Percentiles rank a stretch among this genome's conserved stretches.
phyloP scores from a whole-genome alignment of 768 basidiomycete species.

The Serendipita sp. region DNA sequence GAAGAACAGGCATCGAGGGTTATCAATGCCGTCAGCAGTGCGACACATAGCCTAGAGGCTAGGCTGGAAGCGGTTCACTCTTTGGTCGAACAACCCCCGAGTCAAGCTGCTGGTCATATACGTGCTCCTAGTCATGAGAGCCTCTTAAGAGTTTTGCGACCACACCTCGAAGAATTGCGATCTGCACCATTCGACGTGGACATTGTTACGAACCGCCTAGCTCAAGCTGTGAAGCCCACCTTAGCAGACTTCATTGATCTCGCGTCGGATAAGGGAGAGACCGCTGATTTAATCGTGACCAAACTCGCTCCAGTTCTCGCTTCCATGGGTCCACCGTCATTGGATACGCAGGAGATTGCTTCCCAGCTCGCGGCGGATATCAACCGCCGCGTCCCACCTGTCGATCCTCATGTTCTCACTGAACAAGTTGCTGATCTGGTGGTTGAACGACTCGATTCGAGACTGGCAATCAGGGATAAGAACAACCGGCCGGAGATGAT shows the following conservation, averaged over 20 bases:
- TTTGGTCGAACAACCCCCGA: not conserved
- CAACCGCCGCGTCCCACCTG: constrained; percentile 50
- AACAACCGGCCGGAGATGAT: constrained; percentile 9
- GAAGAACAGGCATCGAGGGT: constrained; percentile 45
- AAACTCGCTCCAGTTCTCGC: constrained; percentile 45
- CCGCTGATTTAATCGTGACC: constrained; percentile 65
- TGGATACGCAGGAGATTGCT: constrained; percentile 42
- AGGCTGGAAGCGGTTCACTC: constrained; percentile 35
- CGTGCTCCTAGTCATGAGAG: constrained; percentile 4
- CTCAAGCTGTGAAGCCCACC: constrained; percentile 77
- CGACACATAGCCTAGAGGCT: constrained; percentile 40
- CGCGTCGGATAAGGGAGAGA: constrained; percentile 77
- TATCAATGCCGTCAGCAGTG: constrained; percentile 41
- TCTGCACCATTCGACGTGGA: constrained; percentile 66
- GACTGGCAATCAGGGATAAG: constrained; percentile 62
- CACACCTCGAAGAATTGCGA: constrained; percentile 43
- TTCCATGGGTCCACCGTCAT: constrained; percentile 17
- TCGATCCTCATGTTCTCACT: constrained; percentile 76
- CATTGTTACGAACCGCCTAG: constrained; percentile 51
- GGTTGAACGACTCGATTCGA: constrained; percentile 68
- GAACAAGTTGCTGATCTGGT: constrained; percentile 81
- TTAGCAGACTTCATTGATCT: constrained; percentile 80
- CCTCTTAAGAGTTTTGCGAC: constrained; percentile 28
- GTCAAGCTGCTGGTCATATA: not conserved
- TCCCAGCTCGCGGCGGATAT: constrained; percentile 52